Percentiles rank a stretch among this genome's conserved stretches.
Evolutionary conservation across 2,329 filamentous ascomycete species (phyloP).

Genomic region (Aspergillus sp.): DNA sequence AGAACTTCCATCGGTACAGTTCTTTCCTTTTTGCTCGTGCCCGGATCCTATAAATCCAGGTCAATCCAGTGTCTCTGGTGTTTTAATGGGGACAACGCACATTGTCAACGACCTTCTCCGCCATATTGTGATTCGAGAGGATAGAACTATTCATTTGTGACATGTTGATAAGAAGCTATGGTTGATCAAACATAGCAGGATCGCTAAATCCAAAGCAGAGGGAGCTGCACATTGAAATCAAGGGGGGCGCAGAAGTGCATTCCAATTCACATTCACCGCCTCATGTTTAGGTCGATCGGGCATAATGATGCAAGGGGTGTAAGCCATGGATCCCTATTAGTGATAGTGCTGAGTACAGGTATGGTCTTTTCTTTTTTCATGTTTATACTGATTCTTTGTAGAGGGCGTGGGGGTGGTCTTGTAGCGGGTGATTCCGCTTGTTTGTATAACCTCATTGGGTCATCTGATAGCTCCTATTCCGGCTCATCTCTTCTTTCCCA

Average conservation of each 20-base stretch:
- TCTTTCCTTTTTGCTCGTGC: neutral
- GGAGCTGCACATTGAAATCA: neutral
- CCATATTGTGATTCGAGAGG: neutral
- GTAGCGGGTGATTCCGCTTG: no score
- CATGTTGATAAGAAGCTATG: neutral
- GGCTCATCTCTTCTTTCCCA: no score
- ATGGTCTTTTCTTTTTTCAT: neutral
- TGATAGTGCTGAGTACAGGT: neutral
- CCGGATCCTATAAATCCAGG: neutral
- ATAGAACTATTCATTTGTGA: neutral
- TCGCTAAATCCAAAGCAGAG: no score
- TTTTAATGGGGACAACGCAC: neutral
- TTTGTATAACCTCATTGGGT: no score
- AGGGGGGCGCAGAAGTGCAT: neutral
- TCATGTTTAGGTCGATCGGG: neutral
- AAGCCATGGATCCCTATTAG: neutral
- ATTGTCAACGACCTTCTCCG: neutral
- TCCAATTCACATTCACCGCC: neutral
- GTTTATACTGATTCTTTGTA: neutral
- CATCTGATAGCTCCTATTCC: no score
- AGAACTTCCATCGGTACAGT: constrained; percentile 4
- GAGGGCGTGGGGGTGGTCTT: no score
- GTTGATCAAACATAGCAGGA: neutral
- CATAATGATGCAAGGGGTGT: neutral
- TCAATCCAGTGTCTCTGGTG: neutral